A percentile compares a stretch with the other conserved stretches of the same genome.
Evolutionary conservation across 805 yeast genomes (phyloP).

Genomic region (Blastobotrys peoriensis): DNA sequence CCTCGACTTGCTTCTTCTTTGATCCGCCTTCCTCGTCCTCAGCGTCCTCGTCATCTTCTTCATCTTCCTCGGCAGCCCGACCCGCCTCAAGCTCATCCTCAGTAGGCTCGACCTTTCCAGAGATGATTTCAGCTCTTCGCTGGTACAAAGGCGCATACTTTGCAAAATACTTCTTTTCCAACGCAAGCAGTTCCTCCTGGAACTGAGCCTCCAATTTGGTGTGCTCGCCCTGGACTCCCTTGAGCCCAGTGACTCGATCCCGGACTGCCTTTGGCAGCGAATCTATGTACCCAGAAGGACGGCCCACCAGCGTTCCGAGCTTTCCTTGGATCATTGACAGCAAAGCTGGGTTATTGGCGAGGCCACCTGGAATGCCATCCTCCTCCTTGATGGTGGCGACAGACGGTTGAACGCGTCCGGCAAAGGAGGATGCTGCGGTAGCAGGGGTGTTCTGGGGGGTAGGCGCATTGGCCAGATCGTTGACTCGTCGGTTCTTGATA

Average conservation of each 20-base stretch:
- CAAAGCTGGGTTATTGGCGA: constrained; percentile 75
- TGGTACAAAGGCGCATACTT: constrained; percentile 72
- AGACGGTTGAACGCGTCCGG: constrained; percentile 38
- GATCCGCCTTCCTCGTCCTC: constrained; percentile 39
- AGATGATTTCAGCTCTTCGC: constrained; percentile 64
- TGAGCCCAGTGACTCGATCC: constrained; percentile 73
- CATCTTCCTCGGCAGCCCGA: constrained; percentile 56
- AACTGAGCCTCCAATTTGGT: constrained; percentile 83
- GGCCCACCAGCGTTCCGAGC: constrained; percentile 76
- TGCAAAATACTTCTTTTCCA: constrained; percentile 72
- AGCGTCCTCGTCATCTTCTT: constrained; percentile 39
- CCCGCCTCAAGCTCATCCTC: constrained; percentile 75
- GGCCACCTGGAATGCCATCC: constrained; percentile 36
- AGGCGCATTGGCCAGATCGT: constrained; percentile 85
- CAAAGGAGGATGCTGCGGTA: constrained; percentile 66
- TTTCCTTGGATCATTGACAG: constrained; percentile 86
- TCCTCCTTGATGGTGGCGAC: constrained; percentile 75
- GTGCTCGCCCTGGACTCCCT: constrained; percentile 72
- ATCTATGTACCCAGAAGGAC: constrained; percentile 79
- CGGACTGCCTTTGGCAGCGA: constrained; percentile 66
- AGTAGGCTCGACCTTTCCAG: constrained; percentile 72
- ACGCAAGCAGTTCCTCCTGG: constrained; percentile 78
- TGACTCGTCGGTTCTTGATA: constrained; percentile 61
- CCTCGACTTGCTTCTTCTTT: constrained; percentile 29
- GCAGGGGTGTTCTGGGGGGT: constrained; percentile 99